Base-by-base conservation (phyloP, 768 basidiomycete species). In the Macrolepiota fuliginosa region DNA sequence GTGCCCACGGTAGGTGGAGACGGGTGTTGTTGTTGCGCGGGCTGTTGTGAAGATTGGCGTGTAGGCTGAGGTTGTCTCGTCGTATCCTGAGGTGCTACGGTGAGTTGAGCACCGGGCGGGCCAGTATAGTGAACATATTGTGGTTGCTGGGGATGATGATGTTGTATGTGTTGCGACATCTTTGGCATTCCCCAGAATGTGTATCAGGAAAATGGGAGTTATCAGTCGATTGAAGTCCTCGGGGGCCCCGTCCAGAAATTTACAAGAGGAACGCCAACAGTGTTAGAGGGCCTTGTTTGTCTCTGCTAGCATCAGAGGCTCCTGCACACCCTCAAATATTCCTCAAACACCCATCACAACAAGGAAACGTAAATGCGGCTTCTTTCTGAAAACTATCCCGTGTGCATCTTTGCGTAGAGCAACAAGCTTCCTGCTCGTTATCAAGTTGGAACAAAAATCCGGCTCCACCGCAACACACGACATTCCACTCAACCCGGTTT, bases 81-180 rank as follows among this genome's bases (percentile, higher is more conserved):
- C 67, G 60, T 61, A 27, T 61, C 45, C 70, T 69, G 35, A 63
- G 62, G 45, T 66, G 66, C 49, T 67, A 67, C 60, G 66, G 72
- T 13, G 52, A 49, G n/a, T 51, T 64, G 58, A 64, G 69, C 29
- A 59, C 68, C 49, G 66, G 73, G 54, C 67, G 71, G 73, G 12
- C 72, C 71, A 50, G 71, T 71, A 64, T 77, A 77, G 63, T 77
- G 77, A 56, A 74, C 73, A 64, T 77, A 76, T 64, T 74, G 77
- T 46, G 74, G 69, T 54, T 70, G 73, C 50, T 71, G 70, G 42
- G 68, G 72, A 36, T 71, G 70, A 62, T 71, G 73, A 59, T 71
- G 73, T 55, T 76, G 77, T 62, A 77, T 73, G 63, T 74, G 76
- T 66, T 81, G 79, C 66, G 80, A 79, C 79, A 80, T 79, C 73